These are phyloP conservation scores for Lanmaoa pseudosensibilis DNA, from an alignment of 768 basidiomycete species.

Conservation along the genomic window DNA sequence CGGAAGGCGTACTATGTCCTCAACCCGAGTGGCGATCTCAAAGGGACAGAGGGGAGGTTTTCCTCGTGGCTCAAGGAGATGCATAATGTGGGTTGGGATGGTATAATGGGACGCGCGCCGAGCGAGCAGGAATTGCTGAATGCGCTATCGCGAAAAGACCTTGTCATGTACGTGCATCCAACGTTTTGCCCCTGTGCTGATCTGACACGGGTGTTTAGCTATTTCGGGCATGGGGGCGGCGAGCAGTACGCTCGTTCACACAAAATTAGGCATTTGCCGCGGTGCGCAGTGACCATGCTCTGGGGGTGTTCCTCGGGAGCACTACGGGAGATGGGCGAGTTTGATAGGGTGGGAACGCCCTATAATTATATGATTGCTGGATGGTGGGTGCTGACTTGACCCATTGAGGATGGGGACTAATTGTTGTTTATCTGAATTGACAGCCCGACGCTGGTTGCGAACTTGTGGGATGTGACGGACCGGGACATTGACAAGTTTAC, in stretches of 20 bases:
- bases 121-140: slow-evolving; percentile 82
- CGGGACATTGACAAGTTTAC: slow-evolving; percentile 94
- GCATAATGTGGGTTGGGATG: slow-evolving; percentile 78
- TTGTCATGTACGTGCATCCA: slow-evolving; percentile 78
- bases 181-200: not conserved
- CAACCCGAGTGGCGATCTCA: slow-evolving; percentile 91
- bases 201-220: slow-evolving; percentile 47
- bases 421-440: not conserved
- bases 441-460: slow-evolving; percentile 91
- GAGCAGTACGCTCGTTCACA: slow-evolving; percentile 93
- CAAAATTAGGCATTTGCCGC: slow-evolving; percentile 73
- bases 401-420: not conserved
- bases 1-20: slow-evolving; percentile 78
- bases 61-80: slow-evolving; percentile 74
- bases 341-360: slow-evolving; percentile 89
- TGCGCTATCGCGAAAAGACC: slow-evolving; percentile 70
- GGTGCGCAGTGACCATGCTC: slow-evolving; percentile 93
- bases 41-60: slow-evolving; percentile 80
- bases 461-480: slow-evolving; percentile 98
- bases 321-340: slow-evolving; percentile 89
- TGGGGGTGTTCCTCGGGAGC: slow-evolving; percentile 98
- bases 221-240: slow-evolving; percentile 95
- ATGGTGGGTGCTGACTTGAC: slow-evolving; percentile 62
- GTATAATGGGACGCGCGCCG: slow-evolving; percentile 71
- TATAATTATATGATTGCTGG: slow-evolving; percentile 97